These are phyloP conservation scores for Fusarium chlamydosporum DNA, from an alignment of 2,329 filamentous ascomycete species.

Conservation along the genomic window DNA sequence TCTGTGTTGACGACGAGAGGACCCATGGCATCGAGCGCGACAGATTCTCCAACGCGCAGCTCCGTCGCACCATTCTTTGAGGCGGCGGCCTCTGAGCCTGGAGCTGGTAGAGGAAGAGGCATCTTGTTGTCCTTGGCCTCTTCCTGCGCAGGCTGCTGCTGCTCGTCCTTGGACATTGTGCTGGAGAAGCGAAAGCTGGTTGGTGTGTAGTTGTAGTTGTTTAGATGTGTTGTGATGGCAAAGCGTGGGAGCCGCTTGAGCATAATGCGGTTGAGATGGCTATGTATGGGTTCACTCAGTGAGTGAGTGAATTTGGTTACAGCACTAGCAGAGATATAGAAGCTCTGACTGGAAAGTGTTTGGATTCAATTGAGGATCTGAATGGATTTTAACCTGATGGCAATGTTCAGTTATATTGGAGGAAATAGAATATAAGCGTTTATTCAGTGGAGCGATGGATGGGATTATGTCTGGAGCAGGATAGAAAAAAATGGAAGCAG, in stretches of 20 bases:
- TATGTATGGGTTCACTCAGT: constrained; percentile 19
- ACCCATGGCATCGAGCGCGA: constrained; percentile 77
- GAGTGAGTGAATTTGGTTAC: constrained; percentile 1
- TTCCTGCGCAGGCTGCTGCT: constrained; percentile 15
- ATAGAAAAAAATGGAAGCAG: constrained; percentile 37
- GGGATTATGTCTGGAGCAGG: constrained; percentile 6
- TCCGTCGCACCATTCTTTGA: constrained; percentile 46
- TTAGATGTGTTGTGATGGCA: constrained; percentile 15
- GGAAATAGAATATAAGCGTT: not conserved
- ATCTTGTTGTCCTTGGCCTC: constrained; percentile 22
- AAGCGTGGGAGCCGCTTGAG: constrained; percentile 37
- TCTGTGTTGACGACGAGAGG: constrained; percentile 82
- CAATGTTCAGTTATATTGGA: not conserved
- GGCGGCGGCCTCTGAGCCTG: constrained; percentile 30
- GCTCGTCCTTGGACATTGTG: constrained; percentile 20
- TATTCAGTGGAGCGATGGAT: not conserved
- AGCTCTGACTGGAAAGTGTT: not conserved
- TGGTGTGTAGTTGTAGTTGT: constrained; percentile 11
- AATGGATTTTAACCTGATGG: not conserved
- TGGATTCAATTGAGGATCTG: not conserved
- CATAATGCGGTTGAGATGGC: constrained; percentile 24
- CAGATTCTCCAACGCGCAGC: constrained; percentile 52
- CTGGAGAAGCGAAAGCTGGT: constrained; percentile 20
- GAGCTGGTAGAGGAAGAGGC: constrained; percentile 46
- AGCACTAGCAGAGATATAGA: not conserved